phyloP scores from a whole-genome alignment of 2,329 filamentous ascomycete genomes.

The Colletotrichum sp. region DNA sequence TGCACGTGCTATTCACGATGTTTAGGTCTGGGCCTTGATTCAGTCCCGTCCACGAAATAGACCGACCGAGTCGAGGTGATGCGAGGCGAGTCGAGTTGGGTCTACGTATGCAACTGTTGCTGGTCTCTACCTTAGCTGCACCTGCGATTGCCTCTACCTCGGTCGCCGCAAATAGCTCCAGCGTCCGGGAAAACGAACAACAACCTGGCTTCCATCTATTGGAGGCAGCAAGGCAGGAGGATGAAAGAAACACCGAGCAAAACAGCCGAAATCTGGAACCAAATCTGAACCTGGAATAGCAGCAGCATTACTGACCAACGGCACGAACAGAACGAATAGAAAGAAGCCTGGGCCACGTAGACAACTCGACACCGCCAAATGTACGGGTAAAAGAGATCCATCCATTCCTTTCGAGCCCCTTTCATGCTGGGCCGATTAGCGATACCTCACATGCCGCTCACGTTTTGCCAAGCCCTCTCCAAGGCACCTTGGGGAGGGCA shows the following conservation, averaged over 20 bases:
- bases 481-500: background rate
- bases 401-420: background rate
- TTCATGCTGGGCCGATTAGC: background rate
- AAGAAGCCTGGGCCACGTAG: background rate
- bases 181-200: background rate
- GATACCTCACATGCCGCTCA: conserved; percentile 1
- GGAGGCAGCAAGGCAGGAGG: background rate
- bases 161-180: background rate
- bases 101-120: background rate
- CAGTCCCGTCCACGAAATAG: background rate
- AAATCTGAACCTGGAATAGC: background rate
- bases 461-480: background rate
- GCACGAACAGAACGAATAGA: background rate
- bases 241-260: background rate
- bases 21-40: background rate
- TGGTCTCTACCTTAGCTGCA: background rate
- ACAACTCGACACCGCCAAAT: background rate
- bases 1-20: background rate
- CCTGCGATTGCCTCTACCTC: background rate
- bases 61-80: background rate
- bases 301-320: background rate
- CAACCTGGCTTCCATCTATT: background rate
- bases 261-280: background rate
- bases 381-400: background rate
- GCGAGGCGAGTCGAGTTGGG: background rate